Evolutionary conservation across 1,284 basidiomycete species (phyloP).

Genomic region (Dichomitus squalens): DNA sequence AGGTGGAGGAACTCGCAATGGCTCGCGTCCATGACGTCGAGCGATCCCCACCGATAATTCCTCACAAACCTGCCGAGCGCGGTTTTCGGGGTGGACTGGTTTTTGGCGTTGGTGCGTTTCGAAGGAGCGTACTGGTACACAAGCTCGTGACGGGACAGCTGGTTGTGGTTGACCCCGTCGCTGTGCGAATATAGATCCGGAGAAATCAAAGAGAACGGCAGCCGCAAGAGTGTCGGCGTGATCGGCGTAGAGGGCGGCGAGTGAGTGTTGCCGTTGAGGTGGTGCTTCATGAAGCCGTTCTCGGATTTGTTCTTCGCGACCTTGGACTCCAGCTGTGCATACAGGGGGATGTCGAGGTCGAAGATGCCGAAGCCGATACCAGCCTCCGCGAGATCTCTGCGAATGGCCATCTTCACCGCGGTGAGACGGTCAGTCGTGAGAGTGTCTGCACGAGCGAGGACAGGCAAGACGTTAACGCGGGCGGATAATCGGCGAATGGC

Average conservation of each 20-base stretch:
- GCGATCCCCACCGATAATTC: constrained; percentile 75
- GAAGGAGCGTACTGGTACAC: constrained; percentile 69
- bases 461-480: constrained; percentile 94
- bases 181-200: constrained; percentile 80
- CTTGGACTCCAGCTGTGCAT: constrained; percentile 41
- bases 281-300: constrained; percentile 49
- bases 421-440: constrained; percentile 87
- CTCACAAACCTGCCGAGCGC: constrained; percentile 64
- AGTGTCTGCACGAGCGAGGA: constrained; percentile 90
- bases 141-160: constrained; percentile 64
- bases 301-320: constrained; percentile 41
- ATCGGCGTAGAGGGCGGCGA: constrained; percentile 68
- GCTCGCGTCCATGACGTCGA: constrained; percentile 74
- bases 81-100: constrained; percentile 44
- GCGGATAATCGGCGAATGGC: constrained; percentile 89
- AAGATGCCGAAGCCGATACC: constrained; percentile 87
- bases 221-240: constrained; percentile 55
- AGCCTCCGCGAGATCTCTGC: constrained; percentile 74
- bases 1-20: constrained; percentile 80
- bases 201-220: constrained; percentile 79
- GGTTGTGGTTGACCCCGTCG: constrained; percentile 64
- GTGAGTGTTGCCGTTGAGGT: constrained; percentile 50
- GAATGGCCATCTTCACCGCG: constrained; percentile 75
- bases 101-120: constrained; percentile 37
- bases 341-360: constrained; percentile 63